A percentile compares a stretch with the other conserved stretches of the same genome.
Evolutionary conservation across 352 stramenopile genomes (phyloP).

Genomic region (Phytophthora sp.): DNA sequence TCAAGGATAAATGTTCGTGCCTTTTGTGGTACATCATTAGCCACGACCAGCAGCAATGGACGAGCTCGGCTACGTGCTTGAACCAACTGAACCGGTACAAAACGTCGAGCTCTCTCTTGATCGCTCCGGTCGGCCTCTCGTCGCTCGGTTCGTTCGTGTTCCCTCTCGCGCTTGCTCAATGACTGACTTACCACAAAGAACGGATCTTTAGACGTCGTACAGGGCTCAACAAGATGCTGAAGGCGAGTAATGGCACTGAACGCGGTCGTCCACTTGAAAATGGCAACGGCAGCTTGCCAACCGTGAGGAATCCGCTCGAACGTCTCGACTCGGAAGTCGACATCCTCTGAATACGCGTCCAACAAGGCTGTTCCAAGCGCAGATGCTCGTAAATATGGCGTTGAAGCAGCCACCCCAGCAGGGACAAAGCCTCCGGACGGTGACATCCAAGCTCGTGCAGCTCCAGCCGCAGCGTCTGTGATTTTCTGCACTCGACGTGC

Average conservation of each 20-base stretch:
- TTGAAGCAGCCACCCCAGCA: conserved; percentile 30
- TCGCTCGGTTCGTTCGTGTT: conserved; percentile 53
- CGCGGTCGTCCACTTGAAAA: conserved; percentile 64
- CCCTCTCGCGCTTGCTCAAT: conserved; percentile 46
- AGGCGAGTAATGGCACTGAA: conserved; percentile 52
- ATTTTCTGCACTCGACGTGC: conserved; percentile 64
- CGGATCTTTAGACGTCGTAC: neutral
- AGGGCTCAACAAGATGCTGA: conserved; percentile 51
- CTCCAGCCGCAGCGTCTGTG: conserved; percentile 42
- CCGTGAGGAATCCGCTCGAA: conserved; percentile 55
- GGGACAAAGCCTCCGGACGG: conserved; percentile 17
- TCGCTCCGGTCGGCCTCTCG: conserved; percentile 44
- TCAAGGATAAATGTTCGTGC: conserved; percentile 47
- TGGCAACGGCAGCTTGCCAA: conserved; percentile 52
- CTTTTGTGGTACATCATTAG: conserved; percentile 62
- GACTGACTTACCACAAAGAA: conserved; percentile 48
- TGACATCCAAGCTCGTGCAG: conserved; percentile 24
- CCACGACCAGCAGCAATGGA: conserved; percentile 71
- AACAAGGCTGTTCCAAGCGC: conserved; percentile 48
- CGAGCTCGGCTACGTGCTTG: conserved; percentile 45
- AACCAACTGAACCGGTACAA: conserved; percentile 61
- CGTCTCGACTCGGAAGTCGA: conserved; percentile 52
- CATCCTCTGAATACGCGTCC: conserved; percentile 52
- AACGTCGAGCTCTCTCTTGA: conserved; percentile 52
- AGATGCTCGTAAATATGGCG: conserved; percentile 45